Conservation (phyloP, 2,329 filamentous ascomycete genomes). For the Pyricularia pennisetigena region DNA sequence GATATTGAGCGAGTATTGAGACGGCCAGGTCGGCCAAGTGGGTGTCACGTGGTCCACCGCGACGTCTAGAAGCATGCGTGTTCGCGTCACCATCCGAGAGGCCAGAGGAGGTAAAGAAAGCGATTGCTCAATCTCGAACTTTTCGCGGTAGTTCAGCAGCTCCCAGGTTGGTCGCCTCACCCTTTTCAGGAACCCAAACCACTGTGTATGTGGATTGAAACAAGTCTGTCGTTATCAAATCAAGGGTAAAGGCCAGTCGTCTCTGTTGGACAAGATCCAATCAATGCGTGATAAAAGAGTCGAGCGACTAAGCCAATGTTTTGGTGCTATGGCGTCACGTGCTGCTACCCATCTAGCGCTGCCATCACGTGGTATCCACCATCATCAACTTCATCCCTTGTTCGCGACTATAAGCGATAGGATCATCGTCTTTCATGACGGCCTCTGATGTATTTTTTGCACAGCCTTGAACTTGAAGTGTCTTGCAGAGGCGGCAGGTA, state of each 20-base stretch:
- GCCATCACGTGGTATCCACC: background rate
- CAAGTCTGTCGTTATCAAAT: too few relatives aligned
- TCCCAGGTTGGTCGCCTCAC: too few relatives aligned
- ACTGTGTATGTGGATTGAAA: too few relatives aligned
- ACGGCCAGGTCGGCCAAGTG: background rate
- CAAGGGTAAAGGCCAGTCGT: too few relatives aligned
- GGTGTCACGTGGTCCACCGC: background rate
- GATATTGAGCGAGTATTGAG: background rate
- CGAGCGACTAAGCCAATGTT: background rate
- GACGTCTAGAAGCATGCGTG: background rate
- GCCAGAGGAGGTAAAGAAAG: background rate
- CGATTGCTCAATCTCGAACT: too few relatives aligned
- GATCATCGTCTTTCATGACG: background rate
- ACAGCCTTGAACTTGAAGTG: background rate
- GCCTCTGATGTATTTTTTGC: background rate
- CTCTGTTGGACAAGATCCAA: too few relatives aligned
- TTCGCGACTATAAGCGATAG: background rate
- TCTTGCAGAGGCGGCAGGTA: background rate
- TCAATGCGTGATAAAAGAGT: background rate
- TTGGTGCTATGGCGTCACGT: background rate
- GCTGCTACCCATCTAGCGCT: background rate
- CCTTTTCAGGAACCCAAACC: too few relatives aligned
- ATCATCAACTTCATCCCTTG: background rate
- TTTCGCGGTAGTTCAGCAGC: too few relatives aligned
- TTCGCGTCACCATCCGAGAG: background rate